Percentiles rank a stretch among this genome's conserved stretches.
These are phyloP conservation scores for Thermothelomyces thermophilus DNA, from an alignment of 2,329 filamentous ascomycete genomes.

Conservation along the genomic window DNA sequence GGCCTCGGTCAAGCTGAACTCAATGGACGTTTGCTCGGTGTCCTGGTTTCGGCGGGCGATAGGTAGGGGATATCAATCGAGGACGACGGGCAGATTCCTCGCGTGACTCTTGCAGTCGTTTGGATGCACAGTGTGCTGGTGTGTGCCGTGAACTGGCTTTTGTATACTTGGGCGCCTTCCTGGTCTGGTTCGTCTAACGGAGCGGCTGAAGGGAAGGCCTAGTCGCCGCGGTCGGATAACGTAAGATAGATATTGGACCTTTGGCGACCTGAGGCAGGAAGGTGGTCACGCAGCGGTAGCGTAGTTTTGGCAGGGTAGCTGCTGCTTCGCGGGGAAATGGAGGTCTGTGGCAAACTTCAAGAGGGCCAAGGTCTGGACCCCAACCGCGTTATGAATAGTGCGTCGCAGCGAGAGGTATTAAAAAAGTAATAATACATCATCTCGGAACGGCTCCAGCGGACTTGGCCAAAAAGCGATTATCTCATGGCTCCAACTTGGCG, in stretches of 20 bases:
- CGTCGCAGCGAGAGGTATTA: neutral
- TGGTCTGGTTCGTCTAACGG: neutral
- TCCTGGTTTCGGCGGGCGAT: neutral
- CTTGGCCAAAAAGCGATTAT: neutral
- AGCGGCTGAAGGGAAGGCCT: slow-evolving; percentile 3
- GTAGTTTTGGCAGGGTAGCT: neutral
- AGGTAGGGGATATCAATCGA: neutral
- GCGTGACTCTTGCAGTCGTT: slow-evolving; percentile 5
- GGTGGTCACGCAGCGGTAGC: neutral
- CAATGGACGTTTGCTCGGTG: neutral
- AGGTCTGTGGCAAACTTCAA: too few species aligned
- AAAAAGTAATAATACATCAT: neutral
- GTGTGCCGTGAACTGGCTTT: neutral
- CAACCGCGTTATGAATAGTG: neutral
- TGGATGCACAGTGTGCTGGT: neutral
- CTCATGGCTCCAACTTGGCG: slow-evolving; percentile 4
- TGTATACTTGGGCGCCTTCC: neutral
- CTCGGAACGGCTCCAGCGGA: neutral
- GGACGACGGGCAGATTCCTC: neutral
- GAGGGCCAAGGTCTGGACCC: too few species aligned
- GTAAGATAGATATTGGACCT: neutral
- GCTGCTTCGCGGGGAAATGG: too few species aligned
- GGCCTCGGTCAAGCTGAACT: slow-evolving; percentile 8
- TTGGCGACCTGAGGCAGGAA: neutral
- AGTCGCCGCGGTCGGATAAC: slow-evolving; percentile 1